phyloP scores from a whole-genome alignment of 2,329 filamentous ascomycete species.

The Paraphoma chrysanthemicola region DNA sequence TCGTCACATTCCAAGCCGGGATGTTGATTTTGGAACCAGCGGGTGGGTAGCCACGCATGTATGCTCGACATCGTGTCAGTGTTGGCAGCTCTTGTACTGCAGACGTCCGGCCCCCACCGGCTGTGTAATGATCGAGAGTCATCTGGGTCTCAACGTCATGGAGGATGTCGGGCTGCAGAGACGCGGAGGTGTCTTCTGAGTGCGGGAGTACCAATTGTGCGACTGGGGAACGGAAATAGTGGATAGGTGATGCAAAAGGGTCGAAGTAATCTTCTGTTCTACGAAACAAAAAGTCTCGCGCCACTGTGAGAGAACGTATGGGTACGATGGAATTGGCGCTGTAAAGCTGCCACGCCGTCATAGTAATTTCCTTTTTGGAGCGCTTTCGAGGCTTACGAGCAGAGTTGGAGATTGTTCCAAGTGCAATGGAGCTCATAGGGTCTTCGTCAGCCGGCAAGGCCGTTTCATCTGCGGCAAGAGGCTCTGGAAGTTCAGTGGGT shows the following conservation, averaged over 20 bases:
- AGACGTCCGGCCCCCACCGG: slow-evolving; percentile 17
- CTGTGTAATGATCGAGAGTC: slow-evolving; percentile 36
- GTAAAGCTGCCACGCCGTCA: slow-evolving; percentile 37
- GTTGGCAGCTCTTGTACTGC: slow-evolving; percentile 22
- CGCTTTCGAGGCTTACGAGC: slow-evolving; percentile 21
- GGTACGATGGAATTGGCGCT: slow-evolving; percentile 37
- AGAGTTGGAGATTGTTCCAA: not conserved
- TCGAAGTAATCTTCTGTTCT: slow-evolving; percentile 55
- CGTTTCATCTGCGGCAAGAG: slow-evolving; percentile 37
- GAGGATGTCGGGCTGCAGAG: slow-evolving; percentile 29
- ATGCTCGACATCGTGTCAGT: slow-evolving; percentile 38
- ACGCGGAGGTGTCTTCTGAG: slow-evolving; percentile 34
- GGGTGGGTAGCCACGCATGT: slow-evolving; percentile 53
- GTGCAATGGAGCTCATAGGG: slow-evolving; percentile 22
- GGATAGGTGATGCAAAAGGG: slow-evolving; percentile 57
- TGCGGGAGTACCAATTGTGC: slow-evolving; percentile 34
- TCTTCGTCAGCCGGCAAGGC: slow-evolving; percentile 39
- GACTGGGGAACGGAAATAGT: slow-evolving; percentile 58
- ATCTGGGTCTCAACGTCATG: slow-evolving; percentile 42
- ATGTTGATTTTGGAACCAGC: slow-evolving; percentile 47
- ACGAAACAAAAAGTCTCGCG: slow-evolving; percentile 50
- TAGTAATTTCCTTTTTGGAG: slow-evolving; percentile 21
- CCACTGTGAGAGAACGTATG: slow-evolving; percentile 32
- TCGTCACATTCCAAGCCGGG: slow-evolving; percentile 50
- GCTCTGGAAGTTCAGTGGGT: slow-evolving; percentile 36